phyloP scores from a whole-genome alignment of 2,329 filamentous ascomycete species.

The Fusarium sp. region DNA sequence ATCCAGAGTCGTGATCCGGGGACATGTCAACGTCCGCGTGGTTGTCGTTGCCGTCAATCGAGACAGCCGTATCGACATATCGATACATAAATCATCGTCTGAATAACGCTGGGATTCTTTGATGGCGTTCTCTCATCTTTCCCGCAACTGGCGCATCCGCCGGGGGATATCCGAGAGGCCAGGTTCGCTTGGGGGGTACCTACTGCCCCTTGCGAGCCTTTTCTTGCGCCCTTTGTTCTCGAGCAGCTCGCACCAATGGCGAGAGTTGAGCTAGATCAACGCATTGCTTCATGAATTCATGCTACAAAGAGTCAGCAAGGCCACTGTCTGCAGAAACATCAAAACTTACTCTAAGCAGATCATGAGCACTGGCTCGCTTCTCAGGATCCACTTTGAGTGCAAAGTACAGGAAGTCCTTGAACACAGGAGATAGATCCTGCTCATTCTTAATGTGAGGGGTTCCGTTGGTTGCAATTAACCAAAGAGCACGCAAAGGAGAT shows the following conservation, averaged over 20 bases:
- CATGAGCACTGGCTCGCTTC: slow-evolving; percentile 94
- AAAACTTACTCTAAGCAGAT: slow-evolving; percentile 84
- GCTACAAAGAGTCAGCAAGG: slow-evolving; percentile 62
- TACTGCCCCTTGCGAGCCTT: slow-evolving; percentile 75
- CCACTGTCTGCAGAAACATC: slow-evolving; percentile 46
- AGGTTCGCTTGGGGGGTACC: slow-evolving; percentile 39
- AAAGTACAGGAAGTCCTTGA: slow-evolving; percentile 92
- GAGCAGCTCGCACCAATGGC: slow-evolving; percentile 87
- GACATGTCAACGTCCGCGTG: slow-evolving; percentile 21
- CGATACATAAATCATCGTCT: slow-evolving; percentile 17
- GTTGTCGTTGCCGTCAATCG: slow-evolving; percentile 15
- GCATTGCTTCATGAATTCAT: slow-evolving; percentile 83
- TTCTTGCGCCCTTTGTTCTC: slow-evolving; percentile 87
- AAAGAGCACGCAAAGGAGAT: slow-evolving; percentile 90
- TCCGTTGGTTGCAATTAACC: slow-evolving; percentile 96
- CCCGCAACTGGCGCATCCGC: slow-evolving; percentile 13
- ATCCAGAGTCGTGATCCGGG: slow-evolving; percentile 37
- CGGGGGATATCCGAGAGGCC: slow-evolving; percentile 20
- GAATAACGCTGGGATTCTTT: too few relatives aligned
- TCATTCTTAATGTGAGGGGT: slow-evolving; percentile 96
- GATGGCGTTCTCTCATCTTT: slow-evolving; percentile 27
- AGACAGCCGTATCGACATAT: slow-evolving; percentile 23
- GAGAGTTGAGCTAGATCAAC: slow-evolving; percentile 82
- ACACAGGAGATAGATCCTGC: slow-evolving; percentile 81
- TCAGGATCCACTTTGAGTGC: slow-evolving; percentile 97